A percentile compares a stretch with the other conserved stretches of the same genome.
phyloP scores from a whole-genome alignment of 176 grass and related monocot species.

The Juncus inflexus region DNA sequence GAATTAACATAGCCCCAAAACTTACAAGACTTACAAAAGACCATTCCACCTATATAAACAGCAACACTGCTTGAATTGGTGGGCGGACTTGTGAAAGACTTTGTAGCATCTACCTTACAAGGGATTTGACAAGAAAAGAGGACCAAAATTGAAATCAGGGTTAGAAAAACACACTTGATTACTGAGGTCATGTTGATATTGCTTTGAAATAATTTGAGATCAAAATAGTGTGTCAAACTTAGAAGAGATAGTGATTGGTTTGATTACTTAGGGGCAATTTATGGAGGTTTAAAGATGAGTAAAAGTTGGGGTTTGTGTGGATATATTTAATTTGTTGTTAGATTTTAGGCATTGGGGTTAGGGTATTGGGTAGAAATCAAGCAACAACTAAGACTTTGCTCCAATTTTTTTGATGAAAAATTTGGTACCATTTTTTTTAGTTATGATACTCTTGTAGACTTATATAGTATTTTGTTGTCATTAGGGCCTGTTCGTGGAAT shows the following conservation, averaged over 20 bases:
- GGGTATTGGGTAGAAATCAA: too few relatives aligned
- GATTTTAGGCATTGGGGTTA: too few relatives aligned
- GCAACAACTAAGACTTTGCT: too few relatives aligned
- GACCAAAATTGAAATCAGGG: conserved; percentile 2
- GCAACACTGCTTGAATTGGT: conserved; percentile 9
- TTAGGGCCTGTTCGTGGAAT: too few relatives aligned
- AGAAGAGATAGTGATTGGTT: too few relatives aligned
- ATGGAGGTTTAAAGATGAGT: conserved; percentile 6
- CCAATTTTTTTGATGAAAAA: too few relatives aligned
- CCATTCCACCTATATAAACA: conserved; percentile 1
- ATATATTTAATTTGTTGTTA: not conserved
- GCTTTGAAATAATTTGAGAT: not conserved
- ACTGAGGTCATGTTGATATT: conserved; percentile 12
- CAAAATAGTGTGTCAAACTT: not conserved
- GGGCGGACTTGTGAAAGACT: not conserved
- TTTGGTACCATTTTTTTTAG: too few relatives aligned
- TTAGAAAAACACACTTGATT: not conserved
- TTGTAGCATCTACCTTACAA: not conserved
- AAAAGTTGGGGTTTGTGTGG: conserved; percentile 4
- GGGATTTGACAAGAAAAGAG: not conserved
- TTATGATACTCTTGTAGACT: too few relatives aligned
- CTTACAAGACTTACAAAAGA: conserved; percentile 33
- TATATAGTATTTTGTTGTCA: too few relatives aligned
- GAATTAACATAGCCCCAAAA: conserved; percentile 11
- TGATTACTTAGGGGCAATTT: too few relatives aligned